Percentiles rank a stretch among this genome's conserved stretches.
phyloP scores from a whole-genome alignment of 257 asterid genomes.

The Salvia miltiorrhiza region DNA sequence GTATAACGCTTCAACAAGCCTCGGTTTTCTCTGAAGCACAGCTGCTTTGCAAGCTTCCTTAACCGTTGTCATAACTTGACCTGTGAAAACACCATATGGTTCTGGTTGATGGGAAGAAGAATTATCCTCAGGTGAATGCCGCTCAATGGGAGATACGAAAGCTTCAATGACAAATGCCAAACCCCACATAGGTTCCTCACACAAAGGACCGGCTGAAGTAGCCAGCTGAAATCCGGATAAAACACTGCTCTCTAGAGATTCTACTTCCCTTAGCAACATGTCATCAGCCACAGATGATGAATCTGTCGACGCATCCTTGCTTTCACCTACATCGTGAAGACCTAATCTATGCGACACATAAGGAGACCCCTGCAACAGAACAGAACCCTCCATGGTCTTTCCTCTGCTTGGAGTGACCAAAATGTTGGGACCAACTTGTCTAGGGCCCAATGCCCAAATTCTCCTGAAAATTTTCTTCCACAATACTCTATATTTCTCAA shows the following conservation, averaged over 20 bases:
- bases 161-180: slow-evolving; percentile 71
- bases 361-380: slow-evolving; percentile 66
- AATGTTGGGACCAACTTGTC: slow-evolving; percentile 87
- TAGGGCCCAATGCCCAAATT: slow-evolving; percentile 95
- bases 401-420: slow-evolving; percentile 61
- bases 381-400: slow-evolving; percentile 42
- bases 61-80: slow-evolving; percentile 84
- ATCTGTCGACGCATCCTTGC: slow-evolving; percentile 25
- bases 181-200: slow-evolving; percentile 99
- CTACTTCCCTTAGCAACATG: slow-evolving; percentile 51
- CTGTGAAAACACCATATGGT: slow-evolving; percentile 68
- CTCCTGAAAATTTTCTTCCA: slow-evolving; percentile 67
- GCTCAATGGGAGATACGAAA: slow-evolving; percentile 39
- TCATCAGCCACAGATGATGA: slow-evolving; percentile 35
- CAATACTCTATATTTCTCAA: slow-evolving; percentile 43
- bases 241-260: slow-evolving; percentile 78
- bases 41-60: slow-evolving; percentile 91
- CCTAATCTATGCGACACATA: slow-evolving; percentile 63
- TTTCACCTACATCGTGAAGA: slow-evolving; percentile 34
- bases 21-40: slow-evolving; percentile 69
- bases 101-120: slow-evolving; percentile 52
- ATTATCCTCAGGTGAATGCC: slow-evolving; percentile 38
- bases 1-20: slow-evolving; percentile 80
- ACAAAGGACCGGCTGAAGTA: slow-evolving; percentile 86
- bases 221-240: slow-evolving; percentile 93